phyloP scores from a whole-genome alignment of 192 early-diverging fungal species.

The Backusella westeae region DNA sequence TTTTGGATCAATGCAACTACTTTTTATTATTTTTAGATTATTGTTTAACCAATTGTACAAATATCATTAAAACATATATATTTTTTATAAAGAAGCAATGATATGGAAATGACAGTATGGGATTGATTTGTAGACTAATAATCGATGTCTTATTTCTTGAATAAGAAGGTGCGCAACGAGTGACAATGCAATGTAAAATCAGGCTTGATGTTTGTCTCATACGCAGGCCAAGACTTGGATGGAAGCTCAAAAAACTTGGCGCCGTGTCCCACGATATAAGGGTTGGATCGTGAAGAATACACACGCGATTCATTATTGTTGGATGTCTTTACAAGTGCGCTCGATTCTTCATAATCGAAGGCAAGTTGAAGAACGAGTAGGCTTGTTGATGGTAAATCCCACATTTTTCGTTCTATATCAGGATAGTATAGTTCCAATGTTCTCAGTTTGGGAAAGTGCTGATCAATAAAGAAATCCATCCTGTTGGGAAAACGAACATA shows the following conservation, averaged over 20 bases:
- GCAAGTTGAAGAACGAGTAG: background rate
- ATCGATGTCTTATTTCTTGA: background rate
- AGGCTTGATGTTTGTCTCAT: background rate
- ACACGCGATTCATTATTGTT: background rate
- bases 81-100: background rate
- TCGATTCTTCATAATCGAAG: fast-evolving
- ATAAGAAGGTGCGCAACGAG: background rate
- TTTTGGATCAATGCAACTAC: background rate
- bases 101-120: background rate
- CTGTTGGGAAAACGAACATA: background rate
- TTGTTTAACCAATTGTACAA: background rate
- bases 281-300: background rate
- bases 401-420: background rate
- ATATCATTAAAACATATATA: background rate
- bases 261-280: too few relatives aligned
- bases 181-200: background rate
- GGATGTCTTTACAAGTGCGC: background rate
- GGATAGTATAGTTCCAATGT: background rate
- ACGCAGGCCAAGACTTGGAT: background rate
- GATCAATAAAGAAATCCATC: too few relatives aligned
- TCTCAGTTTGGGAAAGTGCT: background rate
- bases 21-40: background rate
- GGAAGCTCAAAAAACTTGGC: background rate
- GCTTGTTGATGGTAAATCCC: background rate
- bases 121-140: background rate